Conservation (phyloP, 2,329 filamentous ascomycete genomes). For the Huntiella omanensis region DNA sequence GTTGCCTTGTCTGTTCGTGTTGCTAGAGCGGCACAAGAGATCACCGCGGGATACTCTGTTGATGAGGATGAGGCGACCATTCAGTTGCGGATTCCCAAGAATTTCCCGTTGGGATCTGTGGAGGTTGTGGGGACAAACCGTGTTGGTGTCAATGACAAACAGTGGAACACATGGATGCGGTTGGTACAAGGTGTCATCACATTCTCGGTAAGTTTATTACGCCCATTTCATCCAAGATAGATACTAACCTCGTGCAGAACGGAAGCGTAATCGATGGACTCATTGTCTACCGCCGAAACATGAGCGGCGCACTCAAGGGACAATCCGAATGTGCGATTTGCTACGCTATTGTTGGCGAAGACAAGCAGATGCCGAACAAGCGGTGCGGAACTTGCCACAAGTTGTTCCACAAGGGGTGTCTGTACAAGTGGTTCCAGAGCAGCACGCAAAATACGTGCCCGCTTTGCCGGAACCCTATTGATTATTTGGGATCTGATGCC, state of each 20-base stretch:
- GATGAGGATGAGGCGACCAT: constrained; percentile 77
- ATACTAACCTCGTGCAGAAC: constrained; percentile 28
- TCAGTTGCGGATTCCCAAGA: constrained; percentile 57
- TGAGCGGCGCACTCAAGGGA: constrained; percentile 73
- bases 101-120: constrained; percentile 68
- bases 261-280: constrained; percentile 78
- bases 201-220: constrained; percentile 41
- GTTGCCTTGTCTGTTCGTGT: constrained; percentile 49
- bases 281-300: constrained; percentile 67
- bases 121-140: constrained; percentile 60
- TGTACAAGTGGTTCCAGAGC: constrained; percentile 95
- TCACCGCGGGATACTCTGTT: constrained; percentile 68
- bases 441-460: constrained; percentile 86
- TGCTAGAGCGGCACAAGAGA: constrained; percentile 50
- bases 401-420: constrained; percentile 70
- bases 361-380: constrained; percentile 84
- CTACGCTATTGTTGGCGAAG: constrained; percentile 79
- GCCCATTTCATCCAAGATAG: neutral
- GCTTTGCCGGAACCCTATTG: constrained; percentile 76
- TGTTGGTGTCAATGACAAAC: constrained; percentile 74
- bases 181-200: constrained; percentile 84
- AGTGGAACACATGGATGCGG: constrained; percentile 82
- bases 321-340: constrained; percentile 94
- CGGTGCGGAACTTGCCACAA: constrained; percentile 84
- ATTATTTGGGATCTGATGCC: constrained; percentile 29